Base-by-base conservation (phyloP, 345 rosid species). In the Populus euphratica region DNA sequence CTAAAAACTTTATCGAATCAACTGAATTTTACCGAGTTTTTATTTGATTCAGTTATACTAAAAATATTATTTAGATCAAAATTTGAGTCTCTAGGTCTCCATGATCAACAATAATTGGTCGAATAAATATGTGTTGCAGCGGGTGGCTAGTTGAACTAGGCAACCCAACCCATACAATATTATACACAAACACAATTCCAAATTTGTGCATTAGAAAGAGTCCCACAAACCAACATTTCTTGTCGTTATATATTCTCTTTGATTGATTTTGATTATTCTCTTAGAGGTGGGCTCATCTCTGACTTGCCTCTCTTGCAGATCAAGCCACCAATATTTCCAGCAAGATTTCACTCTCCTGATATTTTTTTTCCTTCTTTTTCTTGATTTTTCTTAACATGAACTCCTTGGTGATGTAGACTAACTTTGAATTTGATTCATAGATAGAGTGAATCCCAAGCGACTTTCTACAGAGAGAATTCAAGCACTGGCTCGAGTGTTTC, bases 91-190 rank as follows among this genome's bases (percentile, higher is more conserved):
- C 47, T 10, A 10, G 44, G 44, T 41, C 44, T 31, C 3, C 33
- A 31, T 31, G 33, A 31, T 33, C 35, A 2, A 33, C 35, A 33
- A 33, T 33, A 33, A 33, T 33, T 33, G 35, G 35, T 33, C 5
- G 5, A 33, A 4, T 33, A 33, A 33, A 43, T 41, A 41, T 41
- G 54, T 54, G 72, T 69, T 21, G 54, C 21, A 69, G 47, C 8
- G 50, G 72, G 31, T 69, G 52, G 72, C 43, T 69, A n/a, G 72
- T 69, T 69, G 43, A 69, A 69, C 72, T 69, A 52, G 43, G 52
- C 72, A 69, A 41, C 54, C 41, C 72, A 13, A 43, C 54, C 54
- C 43, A 43, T 41, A 18, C 17, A 2, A 39, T 14, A 31, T 65
- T 3, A 21, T 65, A 33, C 36, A 33, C 36, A 33, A 4, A 4